phyloP scores from a whole-genome alignment of 2,329 filamentous ascomycete species.

The Exophiala aquamarina region DNA sequence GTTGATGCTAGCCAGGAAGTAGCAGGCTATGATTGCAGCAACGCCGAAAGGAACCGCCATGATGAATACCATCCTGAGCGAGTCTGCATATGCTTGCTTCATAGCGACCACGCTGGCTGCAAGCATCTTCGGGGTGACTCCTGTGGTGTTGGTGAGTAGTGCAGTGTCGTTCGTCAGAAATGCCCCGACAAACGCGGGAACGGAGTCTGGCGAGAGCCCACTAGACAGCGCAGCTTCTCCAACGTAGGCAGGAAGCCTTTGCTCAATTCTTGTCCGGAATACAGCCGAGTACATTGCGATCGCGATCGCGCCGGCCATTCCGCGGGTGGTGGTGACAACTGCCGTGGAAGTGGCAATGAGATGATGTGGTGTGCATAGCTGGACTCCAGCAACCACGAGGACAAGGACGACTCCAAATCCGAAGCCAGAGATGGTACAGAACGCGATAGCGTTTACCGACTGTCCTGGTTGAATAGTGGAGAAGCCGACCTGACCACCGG shows the following conservation, averaged over 20 bases:
- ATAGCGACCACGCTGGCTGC: neutral
- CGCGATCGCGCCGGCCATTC: constrained; percentile 11
- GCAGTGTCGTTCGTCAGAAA: constrained; percentile 15
- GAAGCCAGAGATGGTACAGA: constrained; percentile 6
- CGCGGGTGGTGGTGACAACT: constrained; percentile 11
- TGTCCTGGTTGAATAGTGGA: constrained; percentile 14
- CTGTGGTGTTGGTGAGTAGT: constrained; percentile 1
- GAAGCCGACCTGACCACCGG: constrained; percentile 10
- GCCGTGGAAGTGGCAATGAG: constrained; percentile 18
- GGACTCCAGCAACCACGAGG: constrained; percentile 14
- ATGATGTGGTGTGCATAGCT: constrained; percentile 14
- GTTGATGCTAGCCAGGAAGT: constrained; percentile 11
- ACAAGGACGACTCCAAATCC: constrained; percentile 13
- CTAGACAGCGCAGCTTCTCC: constrained; percentile 4
- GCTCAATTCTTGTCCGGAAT: constrained; percentile 3
- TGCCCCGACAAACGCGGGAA: constrained; percentile 9
- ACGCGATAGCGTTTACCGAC: constrained; percentile 1
- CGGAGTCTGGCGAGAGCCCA: constrained; percentile 8
- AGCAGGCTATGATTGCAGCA: constrained; percentile 1
- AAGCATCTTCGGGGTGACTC: constrained; percentile 3
- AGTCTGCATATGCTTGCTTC: constrained; percentile 17
- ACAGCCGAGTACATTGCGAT: constrained; percentile 10
- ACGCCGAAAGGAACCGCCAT: constrained; percentile 14
- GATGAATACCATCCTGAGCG: constrained; percentile 15
- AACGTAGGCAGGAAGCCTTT: constrained; percentile 12